These are phyloP conservation scores for Metarhizium album DNA, from an alignment of 2,329 filamentous ascomycete species.

Conservation along the genomic window DNA sequence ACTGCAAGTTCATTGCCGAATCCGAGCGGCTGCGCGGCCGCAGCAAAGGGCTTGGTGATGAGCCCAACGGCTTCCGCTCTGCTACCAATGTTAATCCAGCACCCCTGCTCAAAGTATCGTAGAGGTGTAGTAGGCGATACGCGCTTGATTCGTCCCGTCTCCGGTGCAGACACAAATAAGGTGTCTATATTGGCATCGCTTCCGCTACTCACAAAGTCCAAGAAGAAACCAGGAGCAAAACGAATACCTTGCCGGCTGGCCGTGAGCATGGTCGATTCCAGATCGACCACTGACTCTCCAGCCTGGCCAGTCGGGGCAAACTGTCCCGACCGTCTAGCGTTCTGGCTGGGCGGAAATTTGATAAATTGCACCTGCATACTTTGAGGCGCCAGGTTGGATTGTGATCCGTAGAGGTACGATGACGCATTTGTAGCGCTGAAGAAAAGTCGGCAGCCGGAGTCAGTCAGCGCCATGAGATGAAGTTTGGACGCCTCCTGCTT, in stretches of 20 bases:
- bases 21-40: conserved; percentile 56
- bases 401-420: conserved; percentile 51
- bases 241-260: conserved; percentile 42
- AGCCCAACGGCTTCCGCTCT: conserved; percentile 69
- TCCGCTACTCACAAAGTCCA: conserved; percentile 64
- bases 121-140: conserved; percentile 41
- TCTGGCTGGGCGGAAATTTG: conserved; percentile 66
- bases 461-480: conserved; percentile 82
- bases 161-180: conserved; percentile 78
- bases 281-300: conserved; percentile 32
- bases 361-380: conserved; percentile 98
- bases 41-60: conserved; percentile 61
- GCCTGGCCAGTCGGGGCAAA: conserved; percentile 9
- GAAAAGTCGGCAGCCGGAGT: conserved; percentile 83
- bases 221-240: conserved; percentile 83
- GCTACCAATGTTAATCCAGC: conserved; percentile 66
- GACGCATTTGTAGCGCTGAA: conserved; percentile 78
- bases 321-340: conserved; percentile 19
- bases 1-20: conserved; percentile 94
- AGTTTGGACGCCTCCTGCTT: conserved; percentile 69
- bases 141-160: conserved; percentile 72
- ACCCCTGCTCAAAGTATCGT: conserved; percentile 67
- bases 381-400: conserved; percentile 59
- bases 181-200: conserved; percentile 51
- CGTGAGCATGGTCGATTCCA: conserved; percentile 37